These are phyloP conservation scores for Fragilariopsis cylindrus DNA, from an alignment of 108 stramenopile genomes.

Conservation along the genomic window DNA sequence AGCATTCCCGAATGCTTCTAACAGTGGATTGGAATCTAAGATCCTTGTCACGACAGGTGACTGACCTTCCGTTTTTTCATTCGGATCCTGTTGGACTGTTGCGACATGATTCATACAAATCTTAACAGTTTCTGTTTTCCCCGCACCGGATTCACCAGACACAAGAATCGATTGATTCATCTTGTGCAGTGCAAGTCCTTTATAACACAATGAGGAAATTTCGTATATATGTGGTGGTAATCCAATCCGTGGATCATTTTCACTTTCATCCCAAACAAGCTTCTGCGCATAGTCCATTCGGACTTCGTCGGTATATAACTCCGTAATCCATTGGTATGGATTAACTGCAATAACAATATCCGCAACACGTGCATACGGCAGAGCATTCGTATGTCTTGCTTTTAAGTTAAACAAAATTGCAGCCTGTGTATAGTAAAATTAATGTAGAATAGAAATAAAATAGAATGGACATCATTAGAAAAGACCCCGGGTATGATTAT, in stretches of 20 bases:
- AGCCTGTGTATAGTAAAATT: slow-evolving; percentile 40
- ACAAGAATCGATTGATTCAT: slow-evolving; percentile 77
- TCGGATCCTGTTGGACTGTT: slow-evolving; percentile 55
- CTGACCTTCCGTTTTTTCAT: slow-evolving; percentile 39
- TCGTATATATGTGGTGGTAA: slow-evolving; percentile 68
- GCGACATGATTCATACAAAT: slow-evolving; percentile 88
- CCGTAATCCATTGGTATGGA: slow-evolving; percentile 83
- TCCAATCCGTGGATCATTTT: slow-evolving; percentile 32
- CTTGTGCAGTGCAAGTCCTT: slow-evolving; percentile 53
- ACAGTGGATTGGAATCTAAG: slow-evolving; percentile 79
- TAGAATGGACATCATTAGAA: background rate
- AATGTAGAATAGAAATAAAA: slow-evolving; percentile 7
- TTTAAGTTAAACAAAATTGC: slow-evolving; percentile 88
- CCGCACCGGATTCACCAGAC: slow-evolving; percentile 83
- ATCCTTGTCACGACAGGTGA: slow-evolving; percentile 52
- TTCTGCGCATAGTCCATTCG: slow-evolving; percentile 62
- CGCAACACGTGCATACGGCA: slow-evolving; percentile 85
- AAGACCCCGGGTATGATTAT: slow-evolving; percentile 12
- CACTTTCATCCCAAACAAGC: slow-evolving; percentile 56
- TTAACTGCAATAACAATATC: slow-evolving; percentile 92
- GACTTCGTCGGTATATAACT: slow-evolving; percentile 64
- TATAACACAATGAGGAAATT: slow-evolving; percentile 68
- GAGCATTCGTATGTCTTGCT: slow-evolving; percentile 57
- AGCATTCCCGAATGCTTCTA: slow-evolving; percentile 90
- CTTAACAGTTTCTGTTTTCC: slow-evolving; percentile 90